phyloP scores from a whole-genome alignment of 768 basidiomycete species.

The Russula ochroleuca region DNA sequence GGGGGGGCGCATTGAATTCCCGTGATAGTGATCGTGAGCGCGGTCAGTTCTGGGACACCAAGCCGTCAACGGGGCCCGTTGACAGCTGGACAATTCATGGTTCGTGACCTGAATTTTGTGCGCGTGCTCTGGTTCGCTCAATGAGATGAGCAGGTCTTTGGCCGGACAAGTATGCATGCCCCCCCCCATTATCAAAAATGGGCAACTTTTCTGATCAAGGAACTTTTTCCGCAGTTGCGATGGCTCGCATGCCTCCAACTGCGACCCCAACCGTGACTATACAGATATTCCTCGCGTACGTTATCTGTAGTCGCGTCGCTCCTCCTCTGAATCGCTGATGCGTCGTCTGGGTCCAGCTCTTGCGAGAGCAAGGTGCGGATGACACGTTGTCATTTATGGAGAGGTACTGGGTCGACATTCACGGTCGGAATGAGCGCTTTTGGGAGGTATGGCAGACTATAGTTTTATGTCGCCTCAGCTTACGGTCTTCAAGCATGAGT shows the following conservation, averaged over 20 bases:
- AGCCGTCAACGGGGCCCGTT: constrained; percentile 56
- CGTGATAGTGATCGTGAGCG: neutral
- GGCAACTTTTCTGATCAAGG: constrained; percentile 8
- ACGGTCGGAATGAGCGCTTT: constrained; percentile 56
- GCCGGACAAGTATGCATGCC: constrained; percentile 52
- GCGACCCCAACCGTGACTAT: constrained; percentile 45
- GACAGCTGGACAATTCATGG: constrained; percentile 76
- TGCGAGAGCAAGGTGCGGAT: constrained; percentile 52
- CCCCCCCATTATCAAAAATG: neutral
- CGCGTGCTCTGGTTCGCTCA: constrained; percentile 4
- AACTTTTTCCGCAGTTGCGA: constrained; percentile 47
- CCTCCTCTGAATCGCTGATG: constrained; percentile 10
- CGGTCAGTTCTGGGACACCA: constrained; percentile 67
- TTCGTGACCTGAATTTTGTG: constrained; percentile 31
- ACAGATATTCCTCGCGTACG: constrained; percentile 41
- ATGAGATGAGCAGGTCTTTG: constrained; percentile 47
- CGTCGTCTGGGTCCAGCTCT: constrained; percentile 40
- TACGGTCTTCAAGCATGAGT: constrained; percentile 49
- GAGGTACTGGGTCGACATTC: constrained; percentile 59
- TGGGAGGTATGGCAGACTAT: constrained; percentile 53
- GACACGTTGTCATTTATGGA: constrained; percentile 59
- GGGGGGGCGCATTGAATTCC: neutral
- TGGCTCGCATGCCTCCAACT: constrained; percentile 36
- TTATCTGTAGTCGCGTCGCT: neutral
- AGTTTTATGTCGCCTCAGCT: neutral